Evolutionary conservation across 495 filamentous ascomycete species (phyloP).

Genomic region (Gamarada debralockiae): DNA sequence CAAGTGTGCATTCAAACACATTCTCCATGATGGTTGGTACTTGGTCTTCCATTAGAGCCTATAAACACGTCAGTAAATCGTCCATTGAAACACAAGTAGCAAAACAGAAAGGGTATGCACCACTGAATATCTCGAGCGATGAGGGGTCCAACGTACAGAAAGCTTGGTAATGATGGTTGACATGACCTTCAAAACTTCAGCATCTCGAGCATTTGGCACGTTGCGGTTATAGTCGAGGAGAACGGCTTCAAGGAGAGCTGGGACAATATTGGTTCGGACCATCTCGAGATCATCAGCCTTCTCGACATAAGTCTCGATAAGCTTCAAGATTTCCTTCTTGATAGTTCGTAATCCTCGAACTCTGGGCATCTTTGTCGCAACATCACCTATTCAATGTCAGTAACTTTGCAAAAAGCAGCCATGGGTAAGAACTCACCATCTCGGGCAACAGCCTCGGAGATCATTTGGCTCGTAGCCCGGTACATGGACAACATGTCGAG

Average conservation of each 20-base stretch:
- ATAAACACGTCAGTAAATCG: slow-evolving; percentile 35
- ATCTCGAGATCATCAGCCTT: slow-evolving; percentile 95
- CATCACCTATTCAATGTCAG: slow-evolving; percentile 54
- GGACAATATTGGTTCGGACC: slow-evolving; percentile 88
- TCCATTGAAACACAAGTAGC: not conserved
- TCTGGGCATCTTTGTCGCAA: slow-evolving; percentile 97
- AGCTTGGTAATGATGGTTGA: slow-evolving; percentile 95
- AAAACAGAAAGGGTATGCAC: slow-evolving; percentile 20
- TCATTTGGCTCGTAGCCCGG: slow-evolving; percentile 88
- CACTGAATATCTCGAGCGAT: slow-evolving; percentile 33
- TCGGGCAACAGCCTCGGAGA: slow-evolving; percentile 82
- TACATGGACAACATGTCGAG: slow-evolving; percentile 99
- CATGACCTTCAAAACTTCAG: slow-evolving; percentile 96
- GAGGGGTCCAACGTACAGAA: slow-evolving; percentile 65
- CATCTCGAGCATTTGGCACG: slow-evolving; percentile 92
- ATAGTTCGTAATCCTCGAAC: slow-evolving; percentile 93
- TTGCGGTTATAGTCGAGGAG: slow-evolving; percentile 96
- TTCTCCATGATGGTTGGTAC: slow-evolving; percentile 97
- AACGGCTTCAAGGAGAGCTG: slow-evolving; percentile 93
- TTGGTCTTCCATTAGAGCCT: slow-evolving; percentile 94
- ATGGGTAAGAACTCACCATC: slow-evolving; percentile 58
- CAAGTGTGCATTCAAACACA: slow-evolving; percentile 95
- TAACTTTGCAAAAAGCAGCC: not conserved
- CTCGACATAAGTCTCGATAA: slow-evolving; percentile 96
- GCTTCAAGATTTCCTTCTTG: slow-evolving; percentile 98